Conservation (phyloP, 179 eudicot genomes). For the Beta corolliflora region DNA sequence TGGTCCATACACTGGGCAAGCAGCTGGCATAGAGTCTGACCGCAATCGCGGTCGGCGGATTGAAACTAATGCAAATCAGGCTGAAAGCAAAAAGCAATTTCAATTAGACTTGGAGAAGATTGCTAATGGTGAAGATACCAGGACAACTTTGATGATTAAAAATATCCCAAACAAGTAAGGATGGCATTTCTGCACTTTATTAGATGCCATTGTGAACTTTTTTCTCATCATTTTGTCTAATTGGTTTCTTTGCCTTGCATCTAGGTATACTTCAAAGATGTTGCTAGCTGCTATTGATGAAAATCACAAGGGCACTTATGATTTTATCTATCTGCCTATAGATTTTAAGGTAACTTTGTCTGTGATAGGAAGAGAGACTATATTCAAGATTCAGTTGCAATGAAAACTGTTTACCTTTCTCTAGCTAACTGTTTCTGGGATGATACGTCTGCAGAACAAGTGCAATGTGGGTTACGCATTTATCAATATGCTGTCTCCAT, state of each 20-base stretch:
- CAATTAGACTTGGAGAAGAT: conserved; percentile 81
- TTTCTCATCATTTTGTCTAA: neutral
- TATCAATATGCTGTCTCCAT: conserved; percentile 86
- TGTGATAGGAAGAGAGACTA: too few relatives aligned
- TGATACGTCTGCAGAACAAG: conserved; percentile 64
- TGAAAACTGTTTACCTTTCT: neutral
- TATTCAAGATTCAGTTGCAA: neutral
- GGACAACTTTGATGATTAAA: conserved; percentile 94
- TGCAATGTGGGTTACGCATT: conserved; percentile 99
- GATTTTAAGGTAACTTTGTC: conserved; percentile 74
- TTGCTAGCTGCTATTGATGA: conserved; percentile 87
- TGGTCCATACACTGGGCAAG: conserved; percentile 54
- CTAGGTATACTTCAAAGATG: conserved; percentile 96
- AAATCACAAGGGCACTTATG: conserved; percentile 71
- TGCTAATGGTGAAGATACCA: conserved; percentile 69
- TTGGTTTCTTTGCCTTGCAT: conserved; percentile 19
- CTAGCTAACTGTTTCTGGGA: conserved; percentile 22
- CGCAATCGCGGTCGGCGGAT: conserved; percentile 47
- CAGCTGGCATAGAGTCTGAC: conserved; percentile 45
- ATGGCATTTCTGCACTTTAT: neutral
- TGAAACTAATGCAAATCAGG: conserved; percentile 53
- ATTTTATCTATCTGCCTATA: conserved; percentile 88
- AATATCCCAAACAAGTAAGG: conserved; percentile 91
- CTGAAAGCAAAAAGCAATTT: conserved; percentile 70
- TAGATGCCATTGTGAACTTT: neutral